Conservation (phyloP, 495 filamentous ascomycete species). For the Penicillium manginii region DNA sequence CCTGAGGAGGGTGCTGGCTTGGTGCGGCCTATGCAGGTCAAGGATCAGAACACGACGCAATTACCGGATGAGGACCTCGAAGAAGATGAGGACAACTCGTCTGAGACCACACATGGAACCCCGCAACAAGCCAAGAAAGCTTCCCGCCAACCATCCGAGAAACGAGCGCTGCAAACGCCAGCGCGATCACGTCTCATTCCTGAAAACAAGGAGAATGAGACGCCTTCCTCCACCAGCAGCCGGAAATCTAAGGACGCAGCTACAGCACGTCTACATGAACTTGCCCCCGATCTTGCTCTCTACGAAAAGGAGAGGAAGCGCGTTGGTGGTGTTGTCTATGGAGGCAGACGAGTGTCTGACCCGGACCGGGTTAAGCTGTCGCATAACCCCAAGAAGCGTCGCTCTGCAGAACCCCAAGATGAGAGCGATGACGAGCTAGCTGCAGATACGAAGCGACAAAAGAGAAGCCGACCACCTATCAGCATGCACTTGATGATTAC, state of each 20-base stretch:
- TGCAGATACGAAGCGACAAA: constrained; percentile 62
- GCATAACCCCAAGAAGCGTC: constrained; percentile 41
- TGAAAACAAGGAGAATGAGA: constrained; percentile 83
- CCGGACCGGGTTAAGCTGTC: constrained; percentile 41
- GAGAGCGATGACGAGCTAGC: constrained; percentile 59
- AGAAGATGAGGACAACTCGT: constrained; percentile 19
- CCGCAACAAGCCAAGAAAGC: constrained; percentile 29
- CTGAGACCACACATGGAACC: constrained; percentile 22
- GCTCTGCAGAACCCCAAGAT: constrained; percentile 44
- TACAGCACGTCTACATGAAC: constrained; percentile 69
- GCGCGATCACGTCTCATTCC: constrained; percentile 40
- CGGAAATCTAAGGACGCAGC: constrained; percentile 88
- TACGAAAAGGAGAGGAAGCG: constrained; percentile 94
- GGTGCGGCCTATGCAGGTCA: constrained; percentile 38
- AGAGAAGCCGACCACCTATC: constrained; percentile 61
- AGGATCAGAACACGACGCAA: constrained; percentile 37
- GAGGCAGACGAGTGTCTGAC: constrained; percentile 60
- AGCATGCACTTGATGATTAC: constrained; percentile 76
- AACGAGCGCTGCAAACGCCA: constrained; percentile 50
- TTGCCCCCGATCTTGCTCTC: constrained; percentile 80
- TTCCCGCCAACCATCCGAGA: constrained; percentile 30
- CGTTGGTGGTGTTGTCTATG: constrained; percentile 81
- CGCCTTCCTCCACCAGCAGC: constrained; percentile 75
- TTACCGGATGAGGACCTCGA: constrained; percentile 22
- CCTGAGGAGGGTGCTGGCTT: constrained; percentile 29